Conservation (phyloP, 495 filamentous ascomycete genomes). For the Peziza echinospora region DNA sequence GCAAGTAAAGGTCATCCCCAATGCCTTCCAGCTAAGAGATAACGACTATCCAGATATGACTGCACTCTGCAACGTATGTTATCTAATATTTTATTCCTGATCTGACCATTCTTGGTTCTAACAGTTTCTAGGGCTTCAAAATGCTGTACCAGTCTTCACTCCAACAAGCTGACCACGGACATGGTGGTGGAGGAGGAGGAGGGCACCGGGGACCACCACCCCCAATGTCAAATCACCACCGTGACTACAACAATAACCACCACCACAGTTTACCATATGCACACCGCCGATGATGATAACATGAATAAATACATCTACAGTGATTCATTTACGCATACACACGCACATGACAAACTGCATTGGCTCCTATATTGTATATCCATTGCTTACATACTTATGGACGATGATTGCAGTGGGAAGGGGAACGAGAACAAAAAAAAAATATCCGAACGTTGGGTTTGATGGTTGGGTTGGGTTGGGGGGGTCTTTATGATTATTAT, state of each 20-base stretch:
- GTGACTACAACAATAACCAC: not conserved
- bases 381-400: not conserved
- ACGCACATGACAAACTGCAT: not conserved
- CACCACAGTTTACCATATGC: not conserved
- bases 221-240: not conserved
- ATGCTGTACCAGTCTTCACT: conserved; percentile 4
- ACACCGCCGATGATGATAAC: not conserved
- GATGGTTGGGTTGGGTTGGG: not conserved
- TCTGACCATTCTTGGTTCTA: not conserved
- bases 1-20: conserved; percentile 70
- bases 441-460: too few relatives aligned
- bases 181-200: not conserved
- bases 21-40: conserved; percentile 68
- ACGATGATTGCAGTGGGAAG: not conserved
- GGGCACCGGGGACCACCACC: not conserved
- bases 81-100: not conserved
- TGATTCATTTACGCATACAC: not conserved
- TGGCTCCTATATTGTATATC: not conserved
- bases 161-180: not conserved
- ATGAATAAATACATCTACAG: not conserved
- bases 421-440: not conserved
- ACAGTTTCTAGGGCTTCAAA: conserved; percentile 19
- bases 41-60: conserved; percentile 82
- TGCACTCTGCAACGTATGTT: conserved; percentile 60
- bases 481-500: not conserved